These are phyloP conservation scores for Lasiosphaeria miniovina DNA, from an alignment of 495 filamentous ascomycete species.

Conservation along the genomic window DNA sequence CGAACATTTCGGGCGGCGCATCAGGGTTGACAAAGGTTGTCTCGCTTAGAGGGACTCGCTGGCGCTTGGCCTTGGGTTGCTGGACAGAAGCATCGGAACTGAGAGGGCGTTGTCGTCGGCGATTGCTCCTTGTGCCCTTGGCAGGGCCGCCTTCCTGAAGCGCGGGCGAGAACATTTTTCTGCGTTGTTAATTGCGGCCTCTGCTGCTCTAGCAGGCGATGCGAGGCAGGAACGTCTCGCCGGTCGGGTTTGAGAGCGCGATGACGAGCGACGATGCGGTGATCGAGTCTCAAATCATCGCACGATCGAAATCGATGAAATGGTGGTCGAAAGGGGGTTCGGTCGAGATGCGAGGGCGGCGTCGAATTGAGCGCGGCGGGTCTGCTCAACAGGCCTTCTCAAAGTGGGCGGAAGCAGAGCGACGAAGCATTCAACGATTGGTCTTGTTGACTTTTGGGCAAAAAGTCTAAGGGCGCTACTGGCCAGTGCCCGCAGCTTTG, in stretches of 20 bases:
- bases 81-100: slow-evolving; percentile 62
- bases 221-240: neutral
- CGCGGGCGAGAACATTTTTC: slow-evolving; percentile 61
- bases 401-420: slow-evolving; percentile 23
- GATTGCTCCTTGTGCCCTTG: slow-evolving; percentile 54
- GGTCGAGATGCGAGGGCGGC: neutral
- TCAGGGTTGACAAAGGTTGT: slow-evolving; percentile 49
- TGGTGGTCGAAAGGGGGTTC: slow-evolving; percentile 2
- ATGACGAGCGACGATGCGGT: slow-evolving; percentile 5
- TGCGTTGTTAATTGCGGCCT: slow-evolving; percentile 18
- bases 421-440: slow-evolving; percentile 39
- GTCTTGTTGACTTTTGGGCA: slow-evolving; percentile 38
- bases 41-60: slow-evolving; percentile 59
- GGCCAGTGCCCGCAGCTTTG: slow-evolving; percentile 20
- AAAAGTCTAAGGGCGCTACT: slow-evolving; percentile 31
- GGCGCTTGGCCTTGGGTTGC: slow-evolving; percentile 69
- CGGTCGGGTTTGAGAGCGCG: slow-evolving; percentile 2
- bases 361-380: slow-evolving; percentile 2
- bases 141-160: slow-evolving; percentile 44
- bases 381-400: neutral
- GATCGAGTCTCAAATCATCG: slow-evolving; percentile 11
- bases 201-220: slow-evolving; percentile 5
- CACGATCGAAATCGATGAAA: slow-evolving; percentile 2
- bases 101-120: slow-evolving; percentile 63
- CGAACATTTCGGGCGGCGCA: slow-evolving; percentile 43